Evolutionary conservation across 2,329 filamentous ascomycete genomes (phyloP).

Genomic region (Scopulariopsis brevicaulis): DNA sequence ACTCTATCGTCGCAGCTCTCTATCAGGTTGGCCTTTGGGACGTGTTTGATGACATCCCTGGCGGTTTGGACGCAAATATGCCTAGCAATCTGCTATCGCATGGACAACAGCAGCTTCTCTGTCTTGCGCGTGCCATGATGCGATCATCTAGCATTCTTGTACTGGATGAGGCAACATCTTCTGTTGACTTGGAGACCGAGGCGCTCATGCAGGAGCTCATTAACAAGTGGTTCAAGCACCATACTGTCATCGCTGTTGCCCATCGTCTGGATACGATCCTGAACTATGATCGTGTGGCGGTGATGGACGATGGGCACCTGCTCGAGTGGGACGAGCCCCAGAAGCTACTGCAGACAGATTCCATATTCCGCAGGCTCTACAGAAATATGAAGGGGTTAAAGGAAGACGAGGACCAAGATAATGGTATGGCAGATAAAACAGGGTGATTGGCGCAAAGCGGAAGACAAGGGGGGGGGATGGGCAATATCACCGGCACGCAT

Average conservation of each 20-base stretch:
- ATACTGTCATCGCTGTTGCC: slow-evolving; percentile 42
- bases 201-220: slow-evolving; percentile 28
- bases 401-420: too few species aligned
- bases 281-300: neutral
- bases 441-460: too few species aligned
- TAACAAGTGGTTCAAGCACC: slow-evolving; percentile 21
- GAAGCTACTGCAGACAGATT: neutral
- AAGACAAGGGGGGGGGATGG: too few species aligned
- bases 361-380: neutral
- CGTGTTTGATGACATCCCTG: neutral
- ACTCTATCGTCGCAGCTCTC: slow-evolving; percentile 19
- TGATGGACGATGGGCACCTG: neutral
- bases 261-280: slow-evolving; percentile 20
- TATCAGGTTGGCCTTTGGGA: slow-evolving; percentile 19
- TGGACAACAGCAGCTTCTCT: slow-evolving; percentile 55
- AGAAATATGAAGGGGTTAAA: too few species aligned
- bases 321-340: neutral
- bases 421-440: too few species aligned
- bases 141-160: neutral
- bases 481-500: too few species aligned
- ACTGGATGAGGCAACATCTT: slow-evolving; percentile 22
- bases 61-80: slow-evolving; percentile 24
- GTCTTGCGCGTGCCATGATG: slow-evolving; percentile 47
- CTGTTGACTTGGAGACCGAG: slow-evolving; percentile 28
- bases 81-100: slow-evolving; percentile 35